A percentile compares a stretch with the other conserved stretches of the same genome.
These are phyloP conservation scores for Pyrenophora tritici-repentis DNA, from an alignment of 2,329 filamentous ascomycete genomes.

Conservation along the genomic window DNA sequence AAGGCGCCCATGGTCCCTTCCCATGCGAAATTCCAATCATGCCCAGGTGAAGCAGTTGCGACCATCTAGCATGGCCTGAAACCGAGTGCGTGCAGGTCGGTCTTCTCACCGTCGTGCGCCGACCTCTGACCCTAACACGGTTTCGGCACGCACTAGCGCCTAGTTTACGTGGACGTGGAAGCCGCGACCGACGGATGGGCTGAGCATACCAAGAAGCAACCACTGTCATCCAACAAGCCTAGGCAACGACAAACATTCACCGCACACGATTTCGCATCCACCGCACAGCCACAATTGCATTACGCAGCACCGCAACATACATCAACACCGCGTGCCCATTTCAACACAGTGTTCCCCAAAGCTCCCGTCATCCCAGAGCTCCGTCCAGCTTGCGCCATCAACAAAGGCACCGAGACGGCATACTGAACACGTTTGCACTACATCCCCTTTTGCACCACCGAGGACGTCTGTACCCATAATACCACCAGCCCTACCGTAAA, in stretches of 20 bases:
- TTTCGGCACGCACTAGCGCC: conserved; percentile 34
- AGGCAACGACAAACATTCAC: conserved; percentile 29
- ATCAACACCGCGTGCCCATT: conserved; percentile 13
- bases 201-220: conserved; percentile 17
- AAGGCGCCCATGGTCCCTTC: conserved; percentile 30
- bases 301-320: conserved; percentile 37
- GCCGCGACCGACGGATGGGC: conserved; percentile 28
- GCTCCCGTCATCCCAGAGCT: conserved; percentile 31
- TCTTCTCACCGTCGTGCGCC: conserved; percentile 20
- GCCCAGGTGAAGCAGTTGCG: conserved; percentile 23
- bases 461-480: background rate
- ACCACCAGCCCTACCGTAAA: conserved; percentile 15
- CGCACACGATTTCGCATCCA: conserved; percentile 3
- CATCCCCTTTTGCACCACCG: conserved; percentile 9
- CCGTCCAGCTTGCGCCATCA: conserved; percentile 30
- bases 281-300: conserved; percentile 39
- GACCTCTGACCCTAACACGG: conserved; percentile 25
- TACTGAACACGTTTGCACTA: conserved; percentile 3
- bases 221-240: conserved; percentile 17
- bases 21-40: conserved; percentile 8
- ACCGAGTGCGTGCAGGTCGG: conserved; percentile 28
- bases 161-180: conserved; percentile 44
- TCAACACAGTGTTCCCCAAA: conserved; percentile 11
- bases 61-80: conserved; percentile 24
- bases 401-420: conserved; percentile 22